These are phyloP conservation scores for Zopfochytrium polystomum DNA, from an alignment of 371 early-diverging fungal genomes.

Conservation along the genomic window DNA sequence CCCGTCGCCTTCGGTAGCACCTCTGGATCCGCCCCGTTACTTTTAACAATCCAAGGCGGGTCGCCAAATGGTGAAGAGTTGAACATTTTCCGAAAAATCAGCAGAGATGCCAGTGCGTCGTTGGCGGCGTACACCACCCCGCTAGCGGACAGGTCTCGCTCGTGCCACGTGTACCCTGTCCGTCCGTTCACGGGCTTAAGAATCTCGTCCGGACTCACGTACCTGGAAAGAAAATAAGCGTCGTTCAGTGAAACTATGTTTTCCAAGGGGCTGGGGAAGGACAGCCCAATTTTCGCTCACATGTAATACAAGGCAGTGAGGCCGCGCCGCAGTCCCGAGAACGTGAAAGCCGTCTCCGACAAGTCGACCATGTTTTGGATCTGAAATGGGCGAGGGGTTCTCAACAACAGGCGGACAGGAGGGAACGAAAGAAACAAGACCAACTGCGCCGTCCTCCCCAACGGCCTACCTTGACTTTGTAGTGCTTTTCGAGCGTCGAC, in stretches of 20 bases:
- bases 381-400: no score
- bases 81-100: constrained; percentile 11
- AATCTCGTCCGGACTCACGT: background rate
- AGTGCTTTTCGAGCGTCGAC: background rate
- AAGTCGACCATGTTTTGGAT: constrained; percentile 11
- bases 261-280: no score
- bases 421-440: background rate
- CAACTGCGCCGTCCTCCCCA: background rate
- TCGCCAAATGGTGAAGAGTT: background rate
- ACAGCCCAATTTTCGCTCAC: no score
- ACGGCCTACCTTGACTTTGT: constrained; percentile 7
- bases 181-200: no score
- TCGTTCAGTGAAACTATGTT: constrained; percentile 14
- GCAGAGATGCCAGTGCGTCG: constrained; percentile 20
- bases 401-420: no score
- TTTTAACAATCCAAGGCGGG: constrained; percentile 6
- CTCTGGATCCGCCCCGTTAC: no score
- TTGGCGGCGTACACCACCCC: constrained; percentile 21
- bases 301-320: constrained; percentile 10
- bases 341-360: constrained; percentile 7
- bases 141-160: background rate
- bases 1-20: no score
- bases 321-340: constrained; percentile 1
- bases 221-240: background rate
- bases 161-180: constrained; percentile 14